Percentiles rank a stretch among this genome's conserved stretches.
Evolutionary conservation across 257 asterid species (phyloP).

Genomic region (Vinca minor): DNA sequence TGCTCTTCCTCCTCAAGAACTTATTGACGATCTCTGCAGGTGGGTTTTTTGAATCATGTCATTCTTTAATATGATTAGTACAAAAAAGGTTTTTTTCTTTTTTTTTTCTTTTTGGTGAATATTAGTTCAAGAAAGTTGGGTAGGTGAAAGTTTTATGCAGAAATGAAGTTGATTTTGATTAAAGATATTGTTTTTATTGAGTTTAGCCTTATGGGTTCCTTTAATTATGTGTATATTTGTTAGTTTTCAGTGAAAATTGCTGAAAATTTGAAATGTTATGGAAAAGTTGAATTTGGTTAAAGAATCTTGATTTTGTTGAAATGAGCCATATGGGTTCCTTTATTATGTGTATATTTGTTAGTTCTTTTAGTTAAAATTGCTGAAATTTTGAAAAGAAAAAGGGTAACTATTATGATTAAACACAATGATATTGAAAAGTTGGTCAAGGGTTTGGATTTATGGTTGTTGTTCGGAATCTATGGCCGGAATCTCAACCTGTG

Average conservation of each 20-base stretch:
- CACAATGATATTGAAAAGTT: not conserved
- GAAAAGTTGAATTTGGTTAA: not conserved
- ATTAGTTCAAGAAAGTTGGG: too few relatives aligned
- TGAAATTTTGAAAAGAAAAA: too few relatives aligned
- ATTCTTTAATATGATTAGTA: too few relatives aligned
- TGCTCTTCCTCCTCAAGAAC: slow-evolving; percentile 91
- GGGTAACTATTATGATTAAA: not conserved
- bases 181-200: not conserved
- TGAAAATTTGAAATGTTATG: too few relatives aligned
- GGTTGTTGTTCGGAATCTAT: not conserved
- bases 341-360: not conserved
- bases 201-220: not conserved
- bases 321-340: not conserved
- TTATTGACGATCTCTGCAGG: slow-evolving; percentile 97
- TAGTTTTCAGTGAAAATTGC: not conserved
- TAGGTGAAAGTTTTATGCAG: not conserved
- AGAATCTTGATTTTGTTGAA: not conserved
- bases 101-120: not conserved
- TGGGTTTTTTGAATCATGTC: slow-evolving; percentile 4
- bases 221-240: not conserved
- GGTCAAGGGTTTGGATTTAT: not conserved
- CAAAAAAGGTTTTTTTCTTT: not conserved
- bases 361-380: not conserved
- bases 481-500: not conserved
- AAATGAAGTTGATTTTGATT: not conserved